Conservation (phyloP, 495 filamentous ascomycete genomes). For the Xylaria intraflava region DNA sequence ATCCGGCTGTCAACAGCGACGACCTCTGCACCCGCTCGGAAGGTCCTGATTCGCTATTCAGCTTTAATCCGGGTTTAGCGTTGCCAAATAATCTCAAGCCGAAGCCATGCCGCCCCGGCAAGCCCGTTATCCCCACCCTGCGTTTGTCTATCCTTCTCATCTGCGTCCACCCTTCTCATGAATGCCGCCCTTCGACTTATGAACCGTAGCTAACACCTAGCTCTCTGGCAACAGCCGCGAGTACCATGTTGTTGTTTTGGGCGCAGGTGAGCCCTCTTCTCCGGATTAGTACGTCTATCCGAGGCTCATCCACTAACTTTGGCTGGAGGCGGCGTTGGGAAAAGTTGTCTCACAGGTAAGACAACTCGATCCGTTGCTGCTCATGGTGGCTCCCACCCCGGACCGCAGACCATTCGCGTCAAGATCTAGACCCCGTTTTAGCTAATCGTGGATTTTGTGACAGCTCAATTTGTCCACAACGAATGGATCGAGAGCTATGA, state of each 20-base stretch:
- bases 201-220: conserved; percentile 13
- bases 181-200: not conserved
- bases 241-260: conserved; percentile 88
- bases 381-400: conserved; percentile 1
- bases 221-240: conserved; percentile 52
- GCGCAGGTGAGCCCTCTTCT: conserved; percentile 57
- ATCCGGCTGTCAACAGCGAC: conserved; percentile 17
- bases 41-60: not conserved
- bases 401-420: not conserved
- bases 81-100: conserved; percentile 1
- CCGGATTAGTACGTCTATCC: not conserved
- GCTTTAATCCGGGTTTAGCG: not conserved
- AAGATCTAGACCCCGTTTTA: conserved; percentile 12
- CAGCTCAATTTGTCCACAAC: conserved; percentile 98
- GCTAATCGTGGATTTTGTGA: conserved; percentile 16
- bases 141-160: conserved; percentile 15
- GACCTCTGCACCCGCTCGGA: not conserved
- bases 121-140: conserved; percentile 15
- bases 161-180: not conserved
- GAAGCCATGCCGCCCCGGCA: conserved; percentile 23
- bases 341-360: conserved; percentile 95
- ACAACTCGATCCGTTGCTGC: conserved; percentile 9
- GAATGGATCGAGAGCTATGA: conserved; percentile 99
- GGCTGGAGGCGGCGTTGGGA: conserved; percentile 81
- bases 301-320: conserved; percentile 19